Conservation (phyloP, 106 monocot genomes). For the Acorus calamus region DNA sequence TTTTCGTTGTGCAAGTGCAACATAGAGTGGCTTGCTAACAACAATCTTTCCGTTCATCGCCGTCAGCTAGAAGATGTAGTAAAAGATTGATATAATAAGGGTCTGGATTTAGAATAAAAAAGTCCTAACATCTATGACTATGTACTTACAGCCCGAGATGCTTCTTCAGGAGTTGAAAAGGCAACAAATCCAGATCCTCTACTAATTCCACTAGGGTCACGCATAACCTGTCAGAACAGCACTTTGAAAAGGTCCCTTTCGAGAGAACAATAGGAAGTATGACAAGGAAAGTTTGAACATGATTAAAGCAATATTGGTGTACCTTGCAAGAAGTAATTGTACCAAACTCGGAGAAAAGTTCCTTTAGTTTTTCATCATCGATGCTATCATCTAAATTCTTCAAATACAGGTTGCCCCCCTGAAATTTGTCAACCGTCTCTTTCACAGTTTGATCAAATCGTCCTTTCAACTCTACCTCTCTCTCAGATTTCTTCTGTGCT, state of each 20-base stretch:
- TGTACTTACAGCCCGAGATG: conserved; percentile 61
- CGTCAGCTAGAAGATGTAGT: conserved; percentile 26
- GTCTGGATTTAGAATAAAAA: too few relatives aligned
- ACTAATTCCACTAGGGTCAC: conserved; percentile 75
- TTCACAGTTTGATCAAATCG: conserved; percentile 55
- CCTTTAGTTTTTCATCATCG: conserved; percentile 64
- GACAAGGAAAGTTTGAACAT: neutral
- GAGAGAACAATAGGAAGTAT: too few relatives aligned
- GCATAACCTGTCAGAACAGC: conserved; percentile 58
- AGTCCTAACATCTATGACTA: neutral
- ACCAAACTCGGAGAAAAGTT: conserved; percentile 62
- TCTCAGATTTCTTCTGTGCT: conserved; percentile 87
- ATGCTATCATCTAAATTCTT: conserved; percentile 81
- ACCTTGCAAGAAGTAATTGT: conserved; percentile 90
- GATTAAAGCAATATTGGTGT: neutral
- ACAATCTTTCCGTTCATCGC: conserved; percentile 91
- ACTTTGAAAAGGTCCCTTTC: neutral
- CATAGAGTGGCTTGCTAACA: conserved; percentile 76
- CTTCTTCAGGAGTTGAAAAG: conserved; percentile 70
- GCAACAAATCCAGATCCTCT: conserved; percentile 97
- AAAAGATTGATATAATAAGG: neutral
- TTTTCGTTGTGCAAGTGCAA: conserved; percentile 84
- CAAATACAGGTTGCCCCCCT: conserved; percentile 68
- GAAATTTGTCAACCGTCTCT: conserved; percentile 48
- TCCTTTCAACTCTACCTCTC: conserved; percentile 67